Conservation (phyloP, 2,329 filamentous ascomycete genomes). For the Colletotrichum tanaceti region DNA sequence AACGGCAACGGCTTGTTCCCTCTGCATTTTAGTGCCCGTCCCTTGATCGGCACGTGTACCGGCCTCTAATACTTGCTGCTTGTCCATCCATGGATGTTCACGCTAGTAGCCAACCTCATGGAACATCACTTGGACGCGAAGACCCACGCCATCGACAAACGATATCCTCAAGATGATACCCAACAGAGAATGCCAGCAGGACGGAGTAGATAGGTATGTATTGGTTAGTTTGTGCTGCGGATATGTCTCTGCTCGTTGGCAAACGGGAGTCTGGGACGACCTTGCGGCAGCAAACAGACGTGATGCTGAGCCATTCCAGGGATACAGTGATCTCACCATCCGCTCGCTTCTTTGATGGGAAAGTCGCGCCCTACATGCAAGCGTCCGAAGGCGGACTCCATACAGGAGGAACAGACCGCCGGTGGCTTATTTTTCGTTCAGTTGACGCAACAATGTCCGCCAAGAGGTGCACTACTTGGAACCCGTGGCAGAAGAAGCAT, state of each 20-base stretch:
- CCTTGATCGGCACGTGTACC: constrained; percentile 17
- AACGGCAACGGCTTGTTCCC: constrained; percentile 3
- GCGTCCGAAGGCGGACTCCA: constrained; percentile 12
- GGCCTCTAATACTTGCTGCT: constrained; percentile 12
- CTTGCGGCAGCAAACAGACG: constrained; percentile 12
- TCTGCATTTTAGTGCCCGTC: constrained; percentile 10
- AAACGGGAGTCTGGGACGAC: constrained; percentile 13
- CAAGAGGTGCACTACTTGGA: background rate
- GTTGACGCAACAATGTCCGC: constrained; percentile 8
- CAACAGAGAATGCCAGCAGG: background rate
- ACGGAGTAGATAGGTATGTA: background rate
- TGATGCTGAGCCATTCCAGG: background rate
- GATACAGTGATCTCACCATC: constrained; percentile 19
- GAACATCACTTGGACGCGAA: constrained; percentile 7
- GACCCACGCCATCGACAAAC: constrained; percentile 7
- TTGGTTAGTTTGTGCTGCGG: constrained; percentile 1
- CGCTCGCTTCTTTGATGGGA: background rate
- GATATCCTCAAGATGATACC: constrained; percentile 1
- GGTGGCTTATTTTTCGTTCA: background rate
- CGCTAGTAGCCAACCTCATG: constrained; percentile 7
- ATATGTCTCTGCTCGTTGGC: constrained; percentile 15
- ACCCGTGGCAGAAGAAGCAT: background rate
- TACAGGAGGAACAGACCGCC: background rate
- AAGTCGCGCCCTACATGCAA: constrained; percentile 20
- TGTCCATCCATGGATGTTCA: constrained; percentile 2